Conservation (phyloP, 2,329 filamentous ascomycete genomes). For the Xylaria hypoxylon region DNA sequence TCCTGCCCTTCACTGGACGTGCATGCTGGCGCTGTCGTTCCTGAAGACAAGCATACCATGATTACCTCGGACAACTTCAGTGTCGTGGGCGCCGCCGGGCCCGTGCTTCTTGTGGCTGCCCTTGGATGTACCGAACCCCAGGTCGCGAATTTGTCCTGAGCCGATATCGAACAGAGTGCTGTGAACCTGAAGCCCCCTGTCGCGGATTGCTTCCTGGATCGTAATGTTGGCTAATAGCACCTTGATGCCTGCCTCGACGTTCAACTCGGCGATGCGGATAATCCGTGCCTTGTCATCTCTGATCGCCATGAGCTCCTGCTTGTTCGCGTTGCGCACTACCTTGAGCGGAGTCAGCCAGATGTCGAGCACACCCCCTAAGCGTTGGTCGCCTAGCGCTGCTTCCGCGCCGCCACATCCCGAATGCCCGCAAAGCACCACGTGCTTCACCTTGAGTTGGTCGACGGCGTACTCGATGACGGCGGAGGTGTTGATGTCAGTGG, state of each 20-base stretch:
- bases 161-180: constrained; percentile 78
- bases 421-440: constrained; percentile 78
- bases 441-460: constrained; percentile 74
- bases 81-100: constrained; percentile 28
- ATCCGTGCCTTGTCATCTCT: constrained; percentile 65
- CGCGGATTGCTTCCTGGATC: constrained; percentile 76
- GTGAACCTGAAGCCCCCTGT: constrained; percentile 79
- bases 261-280: constrained; percentile 77
- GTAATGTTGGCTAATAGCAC: constrained; percentile 75
- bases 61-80: constrained; percentile 59
- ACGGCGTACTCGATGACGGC: constrained; percentile 86
- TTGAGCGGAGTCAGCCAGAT: constrained; percentile 66
- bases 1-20: constrained; percentile 38
- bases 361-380: constrained; percentile 66
- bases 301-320: constrained; percentile 67
- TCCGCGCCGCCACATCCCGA: constrained; percentile 74
- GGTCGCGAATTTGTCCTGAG: constrained; percentile 61
- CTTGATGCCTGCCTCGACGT: constrained; percentile 76
- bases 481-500: constrained; percentile 79
- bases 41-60: constrained; percentile 65
- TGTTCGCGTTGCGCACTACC: constrained; percentile 58
- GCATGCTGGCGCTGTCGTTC: constrained; percentile 50
- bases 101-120: constrained; percentile 23
- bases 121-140: constrained; percentile 58
- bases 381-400: constrained; percentile 63